Percentiles rank a stretch among this genome's conserved stretches.
phyloP scores from a whole-genome alignment of 1,284 basidiomycete species.

The Microbotryum lychnidis-dioicae region DNA sequence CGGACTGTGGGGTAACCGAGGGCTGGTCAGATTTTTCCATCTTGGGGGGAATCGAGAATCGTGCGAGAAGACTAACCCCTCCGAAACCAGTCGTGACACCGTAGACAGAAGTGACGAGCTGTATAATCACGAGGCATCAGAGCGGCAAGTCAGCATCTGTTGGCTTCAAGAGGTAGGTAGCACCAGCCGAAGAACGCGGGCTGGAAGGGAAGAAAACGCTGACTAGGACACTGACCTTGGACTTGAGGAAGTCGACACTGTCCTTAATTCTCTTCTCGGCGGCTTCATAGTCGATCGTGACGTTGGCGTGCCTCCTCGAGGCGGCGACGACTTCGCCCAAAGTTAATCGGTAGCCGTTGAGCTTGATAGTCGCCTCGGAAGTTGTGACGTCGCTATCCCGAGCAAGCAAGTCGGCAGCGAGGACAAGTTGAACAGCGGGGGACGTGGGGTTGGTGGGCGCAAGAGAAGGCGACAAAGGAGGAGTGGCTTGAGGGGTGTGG shows the following conservation, averaged over 20 bases:
- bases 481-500: neutral
- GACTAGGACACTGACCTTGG: constrained; percentile 17
- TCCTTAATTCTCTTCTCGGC: constrained; percentile 60
- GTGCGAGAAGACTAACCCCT: constrained; percentile 44
- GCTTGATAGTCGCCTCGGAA: constrained; percentile 44
- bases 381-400: neutral
- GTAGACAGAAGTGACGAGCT: constrained; percentile 57
- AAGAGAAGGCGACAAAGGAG: neutral
- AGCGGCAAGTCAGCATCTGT: no score
- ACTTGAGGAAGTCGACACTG: constrained; percentile 31
- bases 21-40: constrained; percentile 20
- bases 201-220: neutral
- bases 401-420: constrained; percentile 10
- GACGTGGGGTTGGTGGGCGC: no score
- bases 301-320: constrained; percentile 53
- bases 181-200: no score
- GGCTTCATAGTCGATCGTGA: constrained; percentile 45
- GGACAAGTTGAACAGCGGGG: neutral
- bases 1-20: constrained; percentile 38
- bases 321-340: constrained; percentile 64
- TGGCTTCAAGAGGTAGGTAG: no score
- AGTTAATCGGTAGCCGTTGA: constrained; percentile 62
- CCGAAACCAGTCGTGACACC: constrained; percentile 77
- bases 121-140: constrained; percentile 1
- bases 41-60: constrained; percentile 8